Percentiles rank a stretch among this genome's conserved stretches.
These are phyloP conservation scores for Chaetomium olivaceum DNA, from an alignment of 2,329 filamentous ascomycete genomes.

Conservation along the genomic window DNA sequence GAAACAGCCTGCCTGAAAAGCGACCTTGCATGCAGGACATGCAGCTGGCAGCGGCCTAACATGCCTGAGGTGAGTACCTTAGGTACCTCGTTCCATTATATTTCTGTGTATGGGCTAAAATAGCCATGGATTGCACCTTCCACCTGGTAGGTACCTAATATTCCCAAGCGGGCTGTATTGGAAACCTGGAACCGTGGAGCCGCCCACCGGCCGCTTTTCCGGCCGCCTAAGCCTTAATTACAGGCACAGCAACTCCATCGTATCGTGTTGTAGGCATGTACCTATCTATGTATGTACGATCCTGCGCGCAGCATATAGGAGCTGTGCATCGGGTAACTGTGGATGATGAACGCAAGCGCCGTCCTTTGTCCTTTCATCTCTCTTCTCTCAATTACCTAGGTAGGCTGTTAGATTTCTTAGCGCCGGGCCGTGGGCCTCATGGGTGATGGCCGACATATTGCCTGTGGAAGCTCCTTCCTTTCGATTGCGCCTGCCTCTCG, in stretches of 20 bases:
- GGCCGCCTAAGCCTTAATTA: background rate
- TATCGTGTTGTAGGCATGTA: background rate
- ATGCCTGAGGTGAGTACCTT: no score
- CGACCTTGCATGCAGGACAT: slow-evolving; percentile 1
- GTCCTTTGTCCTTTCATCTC: background rate
- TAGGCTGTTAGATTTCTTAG: slow-evolving; percentile 6
- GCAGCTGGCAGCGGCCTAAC: background rate
- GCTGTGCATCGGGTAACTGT: background rate
- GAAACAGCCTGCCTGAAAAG: background rate
- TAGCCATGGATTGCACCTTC: background rate
- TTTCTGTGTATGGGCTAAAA: background rate
- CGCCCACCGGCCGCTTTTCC: background rate
- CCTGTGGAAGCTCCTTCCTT: background rate
- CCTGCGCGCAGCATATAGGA: background rate
- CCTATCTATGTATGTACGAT: background rate
- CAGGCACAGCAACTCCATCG: background rate
- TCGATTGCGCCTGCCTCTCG: slow-evolving; percentile 3
- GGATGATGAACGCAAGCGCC: background rate
- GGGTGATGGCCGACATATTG: background rate
- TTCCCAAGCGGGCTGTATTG: background rate
- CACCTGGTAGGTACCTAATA: background rate
- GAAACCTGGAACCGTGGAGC: background rate
- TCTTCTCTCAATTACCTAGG: background rate
- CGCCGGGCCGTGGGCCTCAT: slow-evolving; percentile 14
- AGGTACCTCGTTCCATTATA: background rate